Evolutionary conservation across 768 basidiomycete species (phyloP).

Genomic region (Suillus decipiens): DNA sequence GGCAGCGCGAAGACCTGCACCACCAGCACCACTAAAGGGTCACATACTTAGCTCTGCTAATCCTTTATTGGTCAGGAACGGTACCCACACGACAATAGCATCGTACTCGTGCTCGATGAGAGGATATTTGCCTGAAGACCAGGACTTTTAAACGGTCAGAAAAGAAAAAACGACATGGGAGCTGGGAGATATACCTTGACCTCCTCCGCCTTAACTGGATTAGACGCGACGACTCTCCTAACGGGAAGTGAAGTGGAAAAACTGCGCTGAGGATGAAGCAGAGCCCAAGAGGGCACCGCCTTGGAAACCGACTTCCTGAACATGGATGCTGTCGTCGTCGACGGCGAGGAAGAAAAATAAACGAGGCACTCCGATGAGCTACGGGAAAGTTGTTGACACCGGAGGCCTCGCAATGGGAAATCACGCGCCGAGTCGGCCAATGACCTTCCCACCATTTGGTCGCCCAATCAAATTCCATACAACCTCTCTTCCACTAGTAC

Average conservation of each 20-base stretch:
- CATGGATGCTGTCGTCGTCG: conserved; percentile 46
- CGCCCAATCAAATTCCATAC: conserved; percentile 8
- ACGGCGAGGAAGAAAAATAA: conserved; percentile 7
- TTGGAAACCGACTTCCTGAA: conserved; percentile 61
- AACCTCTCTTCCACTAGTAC: conserved; percentile 1
- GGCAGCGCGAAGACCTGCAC: conserved; percentile 96
- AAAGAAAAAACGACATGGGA: conserved; percentile 14
- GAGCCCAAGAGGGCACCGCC: conserved; percentile 36
- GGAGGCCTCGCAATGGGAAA: conserved; percentile 10
- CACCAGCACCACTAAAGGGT: conserved; percentile 84
- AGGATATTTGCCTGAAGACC: conserved; percentile 89
- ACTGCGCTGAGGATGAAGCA: conserved; percentile 51
- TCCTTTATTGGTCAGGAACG: neutral
- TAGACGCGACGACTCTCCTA: conserved; percentile 65
- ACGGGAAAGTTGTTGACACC: conserved; percentile 18
- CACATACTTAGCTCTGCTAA: conserved; percentile 17
- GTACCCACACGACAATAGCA: conserved; percentile 94
- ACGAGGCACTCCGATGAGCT: conserved; percentile 16
- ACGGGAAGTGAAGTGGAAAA: conserved; percentile 68
- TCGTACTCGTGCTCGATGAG: conserved; percentile 99
- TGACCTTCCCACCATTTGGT: conserved; percentile 9
- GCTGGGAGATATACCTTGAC: conserved; percentile 56
- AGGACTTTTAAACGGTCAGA: conserved; percentile 47
- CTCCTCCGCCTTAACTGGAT: conserved; percentile 79
- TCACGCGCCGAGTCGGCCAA: conserved; percentile 14